A percentile compares a stretch with the other conserved stretches of the same genome.
These are phyloP conservation scores for Hordeum vulgare DNA, from an alignment of 176 grass and related monocot species.

Conservation along the genomic window MorexV3_pseudomolecules_assembly NC_058520.1:30154806-30155305, in stretches of 20 bases:
- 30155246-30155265: not conserved
- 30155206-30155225: not conserved
- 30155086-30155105: not conserved
- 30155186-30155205: conserved; percentile 35
- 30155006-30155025: not conserved
- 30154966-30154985: not conserved
- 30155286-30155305: not conserved
- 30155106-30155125: not conserved
- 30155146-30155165: not conserved
- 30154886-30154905: not conserved
- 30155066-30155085: not conserved
- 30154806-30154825: not conserved
- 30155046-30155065: not conserved
- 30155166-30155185: not conserved
- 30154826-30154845: conserved; percentile 21
- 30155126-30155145: not conserved
- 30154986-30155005: not conserved
- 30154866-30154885: not conserved
- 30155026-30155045: not conserved
- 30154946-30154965: not conserved
- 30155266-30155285: not conserved
- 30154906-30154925: not conserved
- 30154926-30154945: not conserved
- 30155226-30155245: conserved; percentile 25
- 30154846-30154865: not conserved